These are phyloP conservation scores for Phytomonas sp. DNA, from an alignment of 208 protist genomes.

Conservation along the genomic window DNA sequence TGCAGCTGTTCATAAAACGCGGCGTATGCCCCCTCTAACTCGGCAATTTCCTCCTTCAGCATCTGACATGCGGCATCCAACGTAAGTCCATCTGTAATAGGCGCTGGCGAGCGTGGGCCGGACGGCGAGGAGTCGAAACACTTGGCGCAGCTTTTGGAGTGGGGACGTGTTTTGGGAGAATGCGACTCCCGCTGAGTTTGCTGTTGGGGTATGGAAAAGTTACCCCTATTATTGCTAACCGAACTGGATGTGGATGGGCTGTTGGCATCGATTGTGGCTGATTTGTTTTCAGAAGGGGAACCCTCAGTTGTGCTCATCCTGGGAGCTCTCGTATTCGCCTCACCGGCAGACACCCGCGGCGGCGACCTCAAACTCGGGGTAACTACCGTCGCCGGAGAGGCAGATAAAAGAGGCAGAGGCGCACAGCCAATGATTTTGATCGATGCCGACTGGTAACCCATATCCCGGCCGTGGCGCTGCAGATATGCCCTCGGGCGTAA, in stretches of 20 bases:
- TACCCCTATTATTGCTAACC: neutral
- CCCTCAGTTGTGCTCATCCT: neutral
- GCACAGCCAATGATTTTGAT: constrained; percentile 8
- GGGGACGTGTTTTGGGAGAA: neutral
- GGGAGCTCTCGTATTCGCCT: neutral
- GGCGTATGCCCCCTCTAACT: constrained; percentile 40
- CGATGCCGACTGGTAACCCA: constrained; percentile 12
- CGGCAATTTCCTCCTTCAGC: constrained; percentile 43
- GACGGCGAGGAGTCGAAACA: neutral
- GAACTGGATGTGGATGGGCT: neutral
- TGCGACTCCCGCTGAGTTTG: neutral
- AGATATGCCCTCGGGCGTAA: constrained; percentile 52
- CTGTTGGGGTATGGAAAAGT: neutral
- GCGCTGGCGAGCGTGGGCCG: neutral
- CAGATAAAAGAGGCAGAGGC: neutral
- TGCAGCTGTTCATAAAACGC: constrained; percentile 31
- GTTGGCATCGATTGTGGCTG: neutral
- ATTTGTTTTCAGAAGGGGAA: neutral
- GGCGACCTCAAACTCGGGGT: neutral
- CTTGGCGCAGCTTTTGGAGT: neutral
- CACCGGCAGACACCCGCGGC: neutral
- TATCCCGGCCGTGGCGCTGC: constrained; percentile 26
- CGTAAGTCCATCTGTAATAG: constrained; percentile 15
- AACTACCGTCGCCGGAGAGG: neutral
- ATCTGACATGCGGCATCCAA: constrained; percentile 35